A percentile compares a stretch with the other conserved stretches of the same genome.
Evolutionary conservation across 331 rosid species (phyloP).

Genomic region (Erythrophleum ivorense): DNA sequence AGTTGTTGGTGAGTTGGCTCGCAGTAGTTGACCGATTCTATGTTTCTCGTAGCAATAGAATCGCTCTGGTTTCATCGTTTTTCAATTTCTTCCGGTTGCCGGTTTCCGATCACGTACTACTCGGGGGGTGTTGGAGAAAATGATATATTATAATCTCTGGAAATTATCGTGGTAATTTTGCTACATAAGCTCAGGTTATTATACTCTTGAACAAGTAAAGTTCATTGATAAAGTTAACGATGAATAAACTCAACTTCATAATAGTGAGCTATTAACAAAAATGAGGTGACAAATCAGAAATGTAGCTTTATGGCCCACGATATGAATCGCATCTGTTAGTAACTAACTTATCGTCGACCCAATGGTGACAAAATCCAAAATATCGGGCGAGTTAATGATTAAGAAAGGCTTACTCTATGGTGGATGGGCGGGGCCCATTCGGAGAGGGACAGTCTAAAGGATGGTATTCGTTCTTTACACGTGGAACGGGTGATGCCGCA

Average conservation of each 20-base stretch:
- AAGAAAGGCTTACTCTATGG: neutral
- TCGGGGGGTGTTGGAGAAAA: neutral
- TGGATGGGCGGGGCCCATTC: slow-evolving; percentile 29
- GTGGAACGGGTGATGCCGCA: slow-evolving; percentile 29
- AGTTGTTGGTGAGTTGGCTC: slow-evolving; percentile 92
- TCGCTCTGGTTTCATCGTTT: slow-evolving; percentile 50
- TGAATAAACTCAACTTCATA: slow-evolving; percentile 1
- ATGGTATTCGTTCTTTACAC: neutral
- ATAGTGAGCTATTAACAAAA: neutral
- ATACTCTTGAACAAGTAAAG: neutral
- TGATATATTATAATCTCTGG: neutral
- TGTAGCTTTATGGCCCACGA: neutral
- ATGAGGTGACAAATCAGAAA: neutral
- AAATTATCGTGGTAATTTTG: slow-evolving; percentile 37
- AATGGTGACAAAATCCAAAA: slow-evolving; percentile 27
- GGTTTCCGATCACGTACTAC: slow-evolving; percentile 29
- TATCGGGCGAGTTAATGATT: slow-evolving; percentile 5
- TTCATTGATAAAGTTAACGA: neutral
- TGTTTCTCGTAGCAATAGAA: slow-evolving; percentile 8
- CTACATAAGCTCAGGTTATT: slow-evolving; percentile 19
- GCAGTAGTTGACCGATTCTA: slow-evolving; percentile 39
- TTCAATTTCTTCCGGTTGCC: slow-evolving; percentile 47
- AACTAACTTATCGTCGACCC: slow-evolving; percentile 18
- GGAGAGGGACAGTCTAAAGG: neutral
- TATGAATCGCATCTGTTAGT: neutral